phyloP scores from a whole-genome alignment of 2,329 filamentous ascomycete species.

The Periconia digitata region DNA sequence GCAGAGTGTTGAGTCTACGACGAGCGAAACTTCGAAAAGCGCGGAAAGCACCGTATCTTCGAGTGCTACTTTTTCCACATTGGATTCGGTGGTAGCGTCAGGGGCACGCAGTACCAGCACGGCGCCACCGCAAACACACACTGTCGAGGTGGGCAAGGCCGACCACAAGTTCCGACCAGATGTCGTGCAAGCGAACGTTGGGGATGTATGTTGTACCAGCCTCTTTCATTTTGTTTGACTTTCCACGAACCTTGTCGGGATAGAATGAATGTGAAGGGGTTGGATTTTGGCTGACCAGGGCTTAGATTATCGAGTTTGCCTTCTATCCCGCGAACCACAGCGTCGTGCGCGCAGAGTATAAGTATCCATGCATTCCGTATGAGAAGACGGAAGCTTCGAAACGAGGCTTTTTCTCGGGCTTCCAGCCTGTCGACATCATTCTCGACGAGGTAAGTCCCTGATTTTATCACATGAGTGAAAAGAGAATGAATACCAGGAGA shows the following conservation, averaged over 20 bases:
- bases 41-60: neutral
- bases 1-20: neutral
- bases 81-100: neutral
- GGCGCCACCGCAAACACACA: conserved; percentile 27
- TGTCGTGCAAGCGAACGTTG: conserved; percentile 38
- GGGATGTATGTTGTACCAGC: conserved; percentile 34
- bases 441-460: conserved; percentile 20
- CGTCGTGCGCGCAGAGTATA: conserved; percentile 45
- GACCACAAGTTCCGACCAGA: conserved; percentile 44
- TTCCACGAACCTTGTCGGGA: neutral
- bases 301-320: conserved; percentile 40
- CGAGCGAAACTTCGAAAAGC: neutral
- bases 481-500: no score
- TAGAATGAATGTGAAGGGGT: neutral
- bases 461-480: no score
- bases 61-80: neutral
- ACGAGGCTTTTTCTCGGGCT: conserved; percentile 34
- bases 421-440: conserved; percentile 28
- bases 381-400: conserved; percentile 32
- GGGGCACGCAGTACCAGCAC: conserved; percentile 15
- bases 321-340: conserved; percentile 48
- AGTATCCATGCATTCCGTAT: conserved; percentile 45
- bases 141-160: conserved; percentile 41
- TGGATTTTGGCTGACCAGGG: neutral
- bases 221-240: neutral